Evolutionary conservation across 2,329 filamentous ascomycete species (phyloP), one percentile per base, ranked within the genome.

Genomic region (Curvularia spicifera): DNA sequence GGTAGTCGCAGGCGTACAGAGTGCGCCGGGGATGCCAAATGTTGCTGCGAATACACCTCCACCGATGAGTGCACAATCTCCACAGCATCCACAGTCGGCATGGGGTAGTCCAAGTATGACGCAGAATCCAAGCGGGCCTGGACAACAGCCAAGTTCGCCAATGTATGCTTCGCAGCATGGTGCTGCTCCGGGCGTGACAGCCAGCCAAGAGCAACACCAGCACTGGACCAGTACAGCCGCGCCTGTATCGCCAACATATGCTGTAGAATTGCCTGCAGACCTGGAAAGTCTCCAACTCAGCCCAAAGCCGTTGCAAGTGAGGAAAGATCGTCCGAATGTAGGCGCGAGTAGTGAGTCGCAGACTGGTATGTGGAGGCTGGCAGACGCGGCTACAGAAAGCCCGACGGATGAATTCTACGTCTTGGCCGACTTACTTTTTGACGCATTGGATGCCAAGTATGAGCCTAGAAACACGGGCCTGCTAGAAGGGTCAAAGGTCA

Each of bases 381-480:
- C 68, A 13, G 72, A 76, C 49, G 60, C 71, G 46, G 46, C 57
- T 0, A 75, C 72, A 5, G 73, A 76, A 53, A 53, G 67, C 24
- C 72, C 74, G 10, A 76, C 74, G 5, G 66, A 71, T 28, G 73
- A 76, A 43, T 76, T 76, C 53, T 76, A 73, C 24, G 68, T 73
- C 10, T 62, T 76, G 20, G 73, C 74, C 10, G 74, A 76, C 45
- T 43, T 76, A 44, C 47, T 76, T 10, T 76, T 73, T 47, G 74
- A 76, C 52, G 65, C 66, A 7, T 42, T 76, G 22, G 72, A 76
- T 43, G 55, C 66, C n/a, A 73, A 66, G 48, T 75, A 68, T 47
- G 73, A 76, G 45, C 74, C 74, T 8, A 66, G 69, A n/a, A 70
- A 69, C 55, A 76, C 72, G 13, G 72, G 74, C 7, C 50, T 76